Evolutionary conservation across 441 rosid species (phyloP).

Genomic region (Pelargonium australe): DNA sequence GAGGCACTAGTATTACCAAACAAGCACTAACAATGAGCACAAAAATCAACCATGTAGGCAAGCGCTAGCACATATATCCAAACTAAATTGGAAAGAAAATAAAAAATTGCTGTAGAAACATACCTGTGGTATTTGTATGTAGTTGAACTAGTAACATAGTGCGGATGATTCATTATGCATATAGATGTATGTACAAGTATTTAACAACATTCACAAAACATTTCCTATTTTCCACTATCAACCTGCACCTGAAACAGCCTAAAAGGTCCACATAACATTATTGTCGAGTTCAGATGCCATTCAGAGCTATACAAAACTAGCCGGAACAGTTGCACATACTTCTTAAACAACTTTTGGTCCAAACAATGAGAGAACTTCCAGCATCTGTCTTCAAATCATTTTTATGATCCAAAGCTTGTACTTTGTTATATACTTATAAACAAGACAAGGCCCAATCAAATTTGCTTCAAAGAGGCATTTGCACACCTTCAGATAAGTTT

Average conservation of each 20-base stretch:
- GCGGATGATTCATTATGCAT: constrained; percentile 3
- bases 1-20: background rate
- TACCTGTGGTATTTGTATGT: background rate
- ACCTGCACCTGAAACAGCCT: background rate
- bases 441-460: constrained; percentile 67
- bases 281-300: background rate
- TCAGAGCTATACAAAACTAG: constrained; percentile 25
- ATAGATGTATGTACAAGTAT: constrained; percentile 15
- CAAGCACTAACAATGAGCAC: background rate
- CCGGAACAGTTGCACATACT: background rate
- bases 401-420: constrained; percentile 70
- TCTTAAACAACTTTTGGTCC: constrained; percentile 8
- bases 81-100: background rate
- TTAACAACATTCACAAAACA: constrained; percentile 1
- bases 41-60: no score
- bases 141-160: constrained; percentile 8
- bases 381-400: constrained; percentile 44
- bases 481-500: constrained; percentile 59
- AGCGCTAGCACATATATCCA: background rate
- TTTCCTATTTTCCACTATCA: constrained; percentile 4
- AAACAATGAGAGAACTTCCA: constrained; percentile 7
- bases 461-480: constrained; percentile 55
- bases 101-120: background rate
- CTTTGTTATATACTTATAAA: constrained; percentile 60
- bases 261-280: background rate